Evolutionary conservation across 495 filamentous ascomycete species (phyloP).

Genomic region (Penicillium angulare): DNA sequence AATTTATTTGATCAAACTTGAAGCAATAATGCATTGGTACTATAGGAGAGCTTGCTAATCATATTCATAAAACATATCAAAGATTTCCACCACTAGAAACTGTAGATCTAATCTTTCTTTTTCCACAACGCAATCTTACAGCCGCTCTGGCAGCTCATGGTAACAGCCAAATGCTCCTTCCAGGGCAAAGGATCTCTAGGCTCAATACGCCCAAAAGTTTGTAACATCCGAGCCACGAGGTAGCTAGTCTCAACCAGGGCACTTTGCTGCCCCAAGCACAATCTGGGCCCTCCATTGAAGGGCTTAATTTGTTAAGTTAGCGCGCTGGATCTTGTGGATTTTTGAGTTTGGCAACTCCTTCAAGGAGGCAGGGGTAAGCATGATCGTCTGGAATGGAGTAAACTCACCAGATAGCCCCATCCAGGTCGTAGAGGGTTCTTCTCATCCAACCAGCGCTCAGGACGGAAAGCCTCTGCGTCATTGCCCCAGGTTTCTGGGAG

Average conservation of each 20-base stretch:
- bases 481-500: constrained; percentile 48
- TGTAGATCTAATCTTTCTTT: not conserved
- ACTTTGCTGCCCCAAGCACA: not conserved
- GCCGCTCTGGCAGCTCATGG: constrained; percentile 23
- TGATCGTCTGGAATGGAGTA: not conserved
- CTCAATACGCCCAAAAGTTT: not conserved
- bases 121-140: constrained; percentile 16
- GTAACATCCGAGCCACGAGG: not conserved
- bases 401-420: not conserved
- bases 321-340: too few species aligned
- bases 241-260: not conserved
- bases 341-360: too few species aligned
- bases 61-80: not conserved
- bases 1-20: too few species aligned
- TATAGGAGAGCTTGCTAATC: too few species aligned
- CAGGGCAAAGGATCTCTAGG: constrained; percentile 24
- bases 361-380: not conserved
- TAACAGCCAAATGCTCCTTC: constrained; percentile 10
- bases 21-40: too few species aligned
- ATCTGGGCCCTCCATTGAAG: not conserved
- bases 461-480: constrained; percentile 51
- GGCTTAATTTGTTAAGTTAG: not conserved
- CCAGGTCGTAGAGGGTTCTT: constrained; percentile 14
- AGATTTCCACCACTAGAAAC: not conserved
- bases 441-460: constrained; percentile 55